Evolutionary conservation across 2,329 filamentous ascomycete genomes (phyloP).

Genomic region (Penicillium verrucosum): DNA sequence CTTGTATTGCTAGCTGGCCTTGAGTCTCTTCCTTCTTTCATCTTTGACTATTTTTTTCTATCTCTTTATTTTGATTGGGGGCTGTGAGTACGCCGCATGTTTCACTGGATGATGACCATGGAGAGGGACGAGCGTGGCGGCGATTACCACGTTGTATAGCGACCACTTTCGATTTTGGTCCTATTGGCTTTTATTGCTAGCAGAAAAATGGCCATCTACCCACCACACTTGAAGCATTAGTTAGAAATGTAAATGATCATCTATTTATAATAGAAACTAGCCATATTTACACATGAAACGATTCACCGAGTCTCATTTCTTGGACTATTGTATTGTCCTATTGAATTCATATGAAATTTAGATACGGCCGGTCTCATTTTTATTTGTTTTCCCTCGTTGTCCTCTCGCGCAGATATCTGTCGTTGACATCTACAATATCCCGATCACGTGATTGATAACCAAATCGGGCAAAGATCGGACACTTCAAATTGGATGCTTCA

Average conservation of each 20-base stretch:
- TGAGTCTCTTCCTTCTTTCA: slow-evolving; percentile 28
- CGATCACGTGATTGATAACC: neutral
- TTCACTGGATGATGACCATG: slow-evolving; percentile 7
- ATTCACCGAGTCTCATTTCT: no score
- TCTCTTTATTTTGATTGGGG: slow-evolving; percentile 13
- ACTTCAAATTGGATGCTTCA: slow-evolving; percentile 8
- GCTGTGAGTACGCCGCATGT: slow-evolving; percentile 9
- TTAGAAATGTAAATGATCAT: neutral
- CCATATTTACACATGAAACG: neutral
- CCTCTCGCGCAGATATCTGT: neutral
- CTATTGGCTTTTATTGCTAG: slow-evolving; percentile 10
- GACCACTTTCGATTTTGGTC: slow-evolving; percentile 5
- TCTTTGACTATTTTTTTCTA: slow-evolving; percentile 16
- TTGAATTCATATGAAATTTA: neutral
- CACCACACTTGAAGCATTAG: neutral
- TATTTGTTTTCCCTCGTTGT: neutral
- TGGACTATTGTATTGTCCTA: neutral
- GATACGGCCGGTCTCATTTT: neutral
- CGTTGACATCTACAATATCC: neutral
- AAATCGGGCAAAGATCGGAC: neutral
- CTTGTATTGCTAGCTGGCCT: slow-evolving; percentile 43
- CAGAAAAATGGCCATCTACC: neutral
- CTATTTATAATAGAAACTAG: neutral
- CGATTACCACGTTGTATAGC: neutral
- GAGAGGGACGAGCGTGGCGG: slow-evolving; percentile 1